Base-by-base conservation (phyloP, 1,139 yeast genomes). In the Blastobotrys proliferans region DNA sequence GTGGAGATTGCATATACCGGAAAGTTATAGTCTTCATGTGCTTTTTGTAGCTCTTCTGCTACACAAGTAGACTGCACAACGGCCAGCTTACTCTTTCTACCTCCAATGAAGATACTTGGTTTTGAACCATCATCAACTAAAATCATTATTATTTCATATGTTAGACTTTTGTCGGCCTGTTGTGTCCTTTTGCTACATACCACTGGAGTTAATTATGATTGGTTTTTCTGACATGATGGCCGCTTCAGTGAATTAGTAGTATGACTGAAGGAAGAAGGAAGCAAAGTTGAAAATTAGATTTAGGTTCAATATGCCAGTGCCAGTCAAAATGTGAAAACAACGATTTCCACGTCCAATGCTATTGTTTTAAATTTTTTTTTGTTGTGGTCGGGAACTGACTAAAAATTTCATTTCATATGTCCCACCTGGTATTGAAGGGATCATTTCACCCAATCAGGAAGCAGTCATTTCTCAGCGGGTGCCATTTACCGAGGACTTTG, bases 41-140 rank as follows among this genome's bases (percentile, higher is more conserved):
- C 70, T 20, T 66, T 60, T 52, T 77, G 73, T 44, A 92, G 81
- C 40, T 70, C 56, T 14, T 69, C 72, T 51, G 81, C 83, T 35
- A 92, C 87, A 43, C 77, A 76, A 57, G 85, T 83, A 35, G 92
- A 78, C 70, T 92, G 98, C 8, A 77, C 76, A 16, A 92, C 88
- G 1, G 98, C 98, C 51, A 92, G 71, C 52, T 76, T 73, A 17
- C 96, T 86, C 63, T 83, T 83, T 60, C 98, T 78, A 25, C 97
- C 95, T 30, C 97, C 98, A 30, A 92, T 82, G 28, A 36, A 49
- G n/a, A 46, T 41, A 27, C 26, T 32, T 10, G 47, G 41, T 32
- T 36, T 37, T 8, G 13, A 6, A 4, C 34, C 46, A 35, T 41
- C 45, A n/a, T 13, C 39, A 16, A 22, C 10, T 32, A 4, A 6